Percentiles rank a stretch among this genome's conserved stretches.
Evolutionary conservation across 2,329 filamentous ascomycete genomes (phyloP).

Genomic region (Parasarocladium wereldwijsianum): DNA sequence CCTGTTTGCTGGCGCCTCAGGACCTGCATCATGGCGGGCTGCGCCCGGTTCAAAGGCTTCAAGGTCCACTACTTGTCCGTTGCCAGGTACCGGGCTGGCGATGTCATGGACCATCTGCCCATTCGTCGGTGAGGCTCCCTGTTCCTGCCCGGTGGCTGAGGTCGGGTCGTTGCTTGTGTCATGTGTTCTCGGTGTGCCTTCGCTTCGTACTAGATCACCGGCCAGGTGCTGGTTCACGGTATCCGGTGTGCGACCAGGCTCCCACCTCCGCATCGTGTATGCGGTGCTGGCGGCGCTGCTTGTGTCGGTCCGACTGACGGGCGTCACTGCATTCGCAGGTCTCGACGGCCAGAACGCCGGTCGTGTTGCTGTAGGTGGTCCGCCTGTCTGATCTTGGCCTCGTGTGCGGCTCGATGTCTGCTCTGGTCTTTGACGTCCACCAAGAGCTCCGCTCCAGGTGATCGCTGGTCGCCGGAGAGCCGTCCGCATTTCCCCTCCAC

Average conservation of each 20-base stretch:
- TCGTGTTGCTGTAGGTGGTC: conserved; percentile 13
- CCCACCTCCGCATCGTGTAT: conserved; percentile 43
- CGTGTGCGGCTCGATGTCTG: neutral
- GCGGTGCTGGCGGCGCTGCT: conserved; percentile 49
- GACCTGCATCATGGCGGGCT: neutral
- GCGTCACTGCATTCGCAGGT: conserved; percentile 39
- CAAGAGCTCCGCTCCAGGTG: conserved; percentile 2
- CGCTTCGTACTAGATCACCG: conserved; percentile 19
- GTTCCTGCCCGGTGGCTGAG: conserved; percentile 3
- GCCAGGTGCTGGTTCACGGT: conserved; percentile 14
- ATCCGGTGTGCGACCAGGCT: conserved; percentile 27
- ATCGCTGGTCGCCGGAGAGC: neutral
- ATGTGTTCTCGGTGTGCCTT: conserved; percentile 15
- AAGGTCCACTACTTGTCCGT: conserved; percentile 1
- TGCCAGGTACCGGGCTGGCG: neutral
- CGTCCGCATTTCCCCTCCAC: neutral
- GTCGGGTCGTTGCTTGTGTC: conserved; percentile 13
- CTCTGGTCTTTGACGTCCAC: neutral
- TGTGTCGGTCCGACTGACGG: conserved; percentile 46
- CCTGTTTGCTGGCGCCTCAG: too few relatives aligned
- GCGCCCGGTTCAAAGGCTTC: conserved; percentile 2
- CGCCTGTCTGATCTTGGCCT: neutral
- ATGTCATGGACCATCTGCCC: neutral
- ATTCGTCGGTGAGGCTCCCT: neutral
- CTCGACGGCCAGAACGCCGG: conserved; percentile 40